Evolutionary conservation across 2,329 filamentous ascomycete genomes (phyloP).

Genomic region (Colletotrichum sidae): DNA sequence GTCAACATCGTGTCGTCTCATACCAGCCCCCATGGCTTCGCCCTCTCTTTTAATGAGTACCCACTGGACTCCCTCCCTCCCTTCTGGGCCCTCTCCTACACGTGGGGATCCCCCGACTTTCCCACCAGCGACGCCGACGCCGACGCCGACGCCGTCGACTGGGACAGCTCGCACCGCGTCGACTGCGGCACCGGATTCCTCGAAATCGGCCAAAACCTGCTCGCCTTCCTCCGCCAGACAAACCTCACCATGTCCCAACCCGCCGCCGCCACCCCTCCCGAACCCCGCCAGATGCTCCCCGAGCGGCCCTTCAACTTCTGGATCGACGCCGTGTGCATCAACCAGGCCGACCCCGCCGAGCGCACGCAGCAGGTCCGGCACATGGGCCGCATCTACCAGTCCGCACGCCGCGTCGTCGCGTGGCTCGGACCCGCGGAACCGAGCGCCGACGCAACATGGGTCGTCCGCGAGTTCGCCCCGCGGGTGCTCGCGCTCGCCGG

Average conservation of each 20-base stretch:
- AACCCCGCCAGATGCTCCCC: background rate
- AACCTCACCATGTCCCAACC: constrained; percentile 1
- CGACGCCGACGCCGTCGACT: background rate
- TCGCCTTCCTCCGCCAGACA: constrained; percentile 13
- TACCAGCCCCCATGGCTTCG: background rate
- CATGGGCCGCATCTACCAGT: constrained; percentile 40
- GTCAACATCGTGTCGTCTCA: constrained; percentile 3
- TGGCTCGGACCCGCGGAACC: constrained; percentile 25
- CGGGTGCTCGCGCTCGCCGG: constrained; percentile 1
- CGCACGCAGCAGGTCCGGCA: constrained; percentile 37
- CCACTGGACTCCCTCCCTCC: background rate
- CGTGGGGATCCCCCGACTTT: constrained; percentile 15
- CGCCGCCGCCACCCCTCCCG: too few relatives aligned
- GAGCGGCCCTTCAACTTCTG: constrained; percentile 23
- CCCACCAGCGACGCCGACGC: background rate
- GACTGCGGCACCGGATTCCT: constrained; percentile 9
- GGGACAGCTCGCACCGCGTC: background rate
- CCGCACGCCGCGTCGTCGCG: constrained; percentile 15
- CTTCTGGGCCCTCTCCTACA: constrained; percentile 25
- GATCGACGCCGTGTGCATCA: constrained; percentile 40
- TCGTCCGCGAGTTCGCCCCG: constrained; percentile 16
- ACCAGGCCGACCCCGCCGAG: constrained; percentile 35
- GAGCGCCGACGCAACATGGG: constrained; percentile 35
- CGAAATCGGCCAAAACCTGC: constrained; percentile 10
- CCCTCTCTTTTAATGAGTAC: background rate